phyloP scores from a whole-genome alignment of 2,329 filamentous ascomycete species.

The Sporothrix pseudoabietina region DNA sequence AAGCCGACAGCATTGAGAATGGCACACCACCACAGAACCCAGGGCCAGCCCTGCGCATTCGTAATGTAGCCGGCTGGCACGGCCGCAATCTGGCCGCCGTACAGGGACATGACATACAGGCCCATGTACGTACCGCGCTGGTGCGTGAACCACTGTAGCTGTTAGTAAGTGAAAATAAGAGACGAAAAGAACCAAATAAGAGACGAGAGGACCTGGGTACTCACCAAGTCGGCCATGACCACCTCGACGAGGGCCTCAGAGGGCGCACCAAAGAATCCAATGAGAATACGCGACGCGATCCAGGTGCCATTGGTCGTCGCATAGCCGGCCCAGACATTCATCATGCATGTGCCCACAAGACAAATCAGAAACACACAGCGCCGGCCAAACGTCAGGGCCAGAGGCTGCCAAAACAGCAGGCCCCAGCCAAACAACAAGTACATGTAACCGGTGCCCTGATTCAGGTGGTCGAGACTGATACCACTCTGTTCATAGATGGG shows the following conservation, averaged over 20 bases:
- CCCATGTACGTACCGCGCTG: constrained; percentile 45
- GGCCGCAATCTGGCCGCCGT: constrained; percentile 49
- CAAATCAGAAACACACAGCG: constrained; percentile 36
- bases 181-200: too few species aligned
- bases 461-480: constrained; percentile 49
- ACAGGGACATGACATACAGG: constrained; percentile 48
- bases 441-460: constrained; percentile 53
- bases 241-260: constrained; percentile 52
- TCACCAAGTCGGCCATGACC: constrained; percentile 12
- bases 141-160: constrained; percentile 34
- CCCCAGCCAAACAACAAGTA: constrained; percentile 49
- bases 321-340: constrained; percentile 45
- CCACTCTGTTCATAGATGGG: constrained; percentile 51
- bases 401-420: constrained; percentile 51
- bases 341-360: constrained; percentile 39
- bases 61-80: constrained; percentile 54
- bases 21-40: constrained; percentile 56
- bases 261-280: constrained; percentile 49
- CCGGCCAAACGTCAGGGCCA: constrained; percentile 49
- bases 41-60: constrained; percentile 52
- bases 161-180: not conserved
- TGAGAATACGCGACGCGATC: constrained; percentile 49
- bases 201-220: too few species aligned
- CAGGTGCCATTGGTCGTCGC: constrained; percentile 47
- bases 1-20: constrained; percentile 55